These are phyloP conservation scores for Huntiella savannae DNA, from an alignment of 2,329 filamentous ascomycete species.

Conservation along the genomic window DNA sequence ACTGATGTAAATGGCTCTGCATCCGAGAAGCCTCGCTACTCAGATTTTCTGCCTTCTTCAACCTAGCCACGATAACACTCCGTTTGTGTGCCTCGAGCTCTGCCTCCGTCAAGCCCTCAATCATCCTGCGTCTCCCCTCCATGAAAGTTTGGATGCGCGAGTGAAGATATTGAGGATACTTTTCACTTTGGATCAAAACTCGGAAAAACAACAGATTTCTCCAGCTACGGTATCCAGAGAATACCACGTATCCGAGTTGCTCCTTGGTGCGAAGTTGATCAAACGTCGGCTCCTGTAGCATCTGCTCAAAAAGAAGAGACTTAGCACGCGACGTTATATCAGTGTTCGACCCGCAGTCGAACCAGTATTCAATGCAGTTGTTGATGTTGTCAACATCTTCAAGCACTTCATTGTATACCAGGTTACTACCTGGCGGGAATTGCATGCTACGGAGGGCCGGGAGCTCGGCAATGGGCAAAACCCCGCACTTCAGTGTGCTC, in stretches of 20 bases:
- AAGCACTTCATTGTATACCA: conserved; percentile 59
- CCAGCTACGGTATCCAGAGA: conserved; percentile 54
- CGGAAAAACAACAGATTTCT: conserved; percentile 70
- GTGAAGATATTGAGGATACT: conserved; percentile 66
- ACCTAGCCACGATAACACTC: conserved; percentile 65
- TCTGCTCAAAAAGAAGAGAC: conserved; percentile 65
- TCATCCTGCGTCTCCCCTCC: conserved; percentile 39
- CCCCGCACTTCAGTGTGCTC: conserved; percentile 52
- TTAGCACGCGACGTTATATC: conserved; percentile 57
- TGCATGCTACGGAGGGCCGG: conserved; percentile 58
- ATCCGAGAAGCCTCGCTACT: conserved; percentile 65
- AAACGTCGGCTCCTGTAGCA: conserved; percentile 83
- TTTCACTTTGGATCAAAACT: conserved; percentile 86
- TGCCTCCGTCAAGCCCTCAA: conserved; percentile 58
- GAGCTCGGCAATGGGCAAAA: conserved; percentile 62
- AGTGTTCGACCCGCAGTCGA: conserved; percentile 49
- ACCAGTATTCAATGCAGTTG: conserved; percentile 63
- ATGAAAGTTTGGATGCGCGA: conserved; percentile 76
- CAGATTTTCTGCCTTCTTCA: conserved; percentile 87
- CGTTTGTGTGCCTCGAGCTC: conserved; percentile 86
- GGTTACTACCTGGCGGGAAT: conserved; percentile 64
- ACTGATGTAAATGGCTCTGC: conserved; percentile 45
- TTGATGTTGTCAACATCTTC: conserved; percentile 81
- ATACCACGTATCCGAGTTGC: conserved; percentile 92
- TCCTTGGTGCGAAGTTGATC: conserved; percentile 92